Percentiles rank a stretch among this genome's conserved stretches.
Conservation (phyloP, 2,329 filamentous ascomycete species). For the Colletotrichum abscissum region DNA sequence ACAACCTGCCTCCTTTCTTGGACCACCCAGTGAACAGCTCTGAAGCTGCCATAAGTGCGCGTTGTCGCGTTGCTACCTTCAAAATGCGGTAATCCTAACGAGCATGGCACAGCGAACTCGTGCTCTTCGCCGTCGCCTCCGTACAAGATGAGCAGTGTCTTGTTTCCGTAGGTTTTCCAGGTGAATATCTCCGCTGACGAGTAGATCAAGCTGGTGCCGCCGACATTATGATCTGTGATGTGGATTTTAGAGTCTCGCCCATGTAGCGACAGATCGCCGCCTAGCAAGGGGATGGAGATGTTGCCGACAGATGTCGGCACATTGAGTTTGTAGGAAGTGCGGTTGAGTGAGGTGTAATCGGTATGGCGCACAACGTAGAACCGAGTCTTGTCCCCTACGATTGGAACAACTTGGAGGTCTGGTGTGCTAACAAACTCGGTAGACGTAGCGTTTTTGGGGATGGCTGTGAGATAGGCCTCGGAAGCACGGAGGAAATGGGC, state of each 20-base stretch:
- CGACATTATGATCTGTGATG: constrained; percentile 72
- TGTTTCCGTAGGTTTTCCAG: constrained; percentile 45
- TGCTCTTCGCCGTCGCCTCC: background rate
- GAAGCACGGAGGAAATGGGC: constrained; percentile 78
- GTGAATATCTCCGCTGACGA: constrained; percentile 75
- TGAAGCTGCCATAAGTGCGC: background rate
- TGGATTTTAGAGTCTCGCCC: constrained; percentile 73
- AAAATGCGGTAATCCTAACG: background rate
- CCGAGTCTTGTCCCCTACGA: constrained; percentile 61
- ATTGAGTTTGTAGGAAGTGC: constrained; percentile 69
- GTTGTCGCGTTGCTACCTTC: background rate
- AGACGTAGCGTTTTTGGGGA: constrained; percentile 47
- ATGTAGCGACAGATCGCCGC: constrained; percentile 63
- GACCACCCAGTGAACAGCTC: background rate
- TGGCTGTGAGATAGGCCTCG: constrained; percentile 71
- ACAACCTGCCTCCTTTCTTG: background rate
- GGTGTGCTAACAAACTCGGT: constrained; percentile 42
- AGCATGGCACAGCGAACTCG: background rate
- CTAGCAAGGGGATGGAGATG: constrained; percentile 66
- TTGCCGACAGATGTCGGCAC: constrained; percentile 64
- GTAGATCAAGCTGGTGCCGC: constrained; percentile 68
- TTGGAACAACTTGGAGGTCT: constrained; percentile 66
- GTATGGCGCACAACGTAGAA: constrained; percentile 73
- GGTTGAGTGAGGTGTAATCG: constrained; percentile 65
- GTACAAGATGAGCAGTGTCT: background rate